Evolutionary conservation across 306 rosid species (phyloP).

Genomic region (Dryas drummondii): DNA sequence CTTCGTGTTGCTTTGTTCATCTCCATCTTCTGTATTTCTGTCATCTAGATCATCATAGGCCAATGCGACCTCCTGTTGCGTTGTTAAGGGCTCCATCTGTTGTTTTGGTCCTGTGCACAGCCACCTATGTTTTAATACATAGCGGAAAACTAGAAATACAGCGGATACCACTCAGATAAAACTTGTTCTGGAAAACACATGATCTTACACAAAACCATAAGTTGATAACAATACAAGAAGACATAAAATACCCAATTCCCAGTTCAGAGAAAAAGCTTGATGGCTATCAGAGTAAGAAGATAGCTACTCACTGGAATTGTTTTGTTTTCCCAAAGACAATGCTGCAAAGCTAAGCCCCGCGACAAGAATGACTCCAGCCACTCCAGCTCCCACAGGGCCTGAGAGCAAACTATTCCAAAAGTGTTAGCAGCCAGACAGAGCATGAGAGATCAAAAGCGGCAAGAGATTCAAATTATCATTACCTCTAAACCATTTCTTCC

Average conservation of each 20-base stretch:
- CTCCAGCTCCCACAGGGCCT: conserved; percentile 82
- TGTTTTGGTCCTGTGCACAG: conserved; percentile 50
- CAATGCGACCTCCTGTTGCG: conserved; percentile 60
- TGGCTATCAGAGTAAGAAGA: not conserved
- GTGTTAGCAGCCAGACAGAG: conserved; percentile 27
- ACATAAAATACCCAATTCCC: not conserved
- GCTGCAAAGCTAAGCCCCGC: conserved; percentile 71
- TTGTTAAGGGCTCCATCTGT: conserved; percentile 69
- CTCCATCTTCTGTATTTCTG: not conserved
- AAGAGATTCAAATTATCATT: conserved; percentile 22
- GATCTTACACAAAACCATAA: not conserved
- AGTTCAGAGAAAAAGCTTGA: not conserved
- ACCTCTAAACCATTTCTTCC: conserved; percentile 63
- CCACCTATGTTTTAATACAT: conserved; percentile 16
- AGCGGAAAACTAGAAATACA: conserved; percentile 2
- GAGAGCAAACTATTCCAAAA: conserved; percentile 73
- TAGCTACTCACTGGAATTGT: conserved; percentile 53
- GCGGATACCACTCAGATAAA: not conserved
- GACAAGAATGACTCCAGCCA: conserved; percentile 73
- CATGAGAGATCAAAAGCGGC: not conserved
- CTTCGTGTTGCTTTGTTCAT: conserved; percentile 18
- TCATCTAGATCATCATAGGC: conserved; percentile 50
- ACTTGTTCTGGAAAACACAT: conserved; percentile 18
- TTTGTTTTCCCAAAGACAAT: conserved; percentile 56
- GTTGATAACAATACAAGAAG: not conserved